Base-by-base conservation (phyloP, 2,329 filamentous ascomycete species). In the Fusarium sp. region DNA sequence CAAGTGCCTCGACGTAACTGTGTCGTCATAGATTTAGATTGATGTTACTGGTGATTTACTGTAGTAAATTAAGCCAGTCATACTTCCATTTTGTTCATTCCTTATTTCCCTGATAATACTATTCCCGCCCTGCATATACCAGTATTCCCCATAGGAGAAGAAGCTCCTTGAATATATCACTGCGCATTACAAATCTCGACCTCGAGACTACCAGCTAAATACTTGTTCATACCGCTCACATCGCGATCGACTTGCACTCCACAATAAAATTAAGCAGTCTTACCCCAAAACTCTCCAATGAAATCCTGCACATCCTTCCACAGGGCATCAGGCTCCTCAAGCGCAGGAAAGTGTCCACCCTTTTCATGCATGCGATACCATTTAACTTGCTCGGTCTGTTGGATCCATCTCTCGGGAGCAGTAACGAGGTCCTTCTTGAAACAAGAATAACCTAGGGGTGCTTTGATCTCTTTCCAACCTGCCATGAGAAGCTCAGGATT, bases 311-410 rank as follows among this genome's bases (percentile, higher is more conserved):
- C 31, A 16, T 70, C 67, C 2, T 47, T 59, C 67, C 56, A 70
- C 37, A 70, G 28, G 2, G 41, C 8, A 12, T 70, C 53, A 1
- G 67, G 67, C 26, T 57, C 44, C 23, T 70, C 67, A 15, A 70
- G 63, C 8, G 63, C 67, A 50, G 63, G 55, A 52, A 70, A 70
- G 28, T 70, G 67, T 2, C 67, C 67, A 6, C 67, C 67, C n/a
- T 45, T 46, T 1, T 28, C 63, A 16, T 66, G 62, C 42, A 66
- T 62, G 8, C 44, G 57, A 23, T 66, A 51, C 63, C 63, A 66
- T 10, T 54, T 66, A 1, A 66, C 31, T 18, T 66, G 62, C n/a
- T 56, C 26, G 2, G 63, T 51, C 15, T 50, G 23, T 6, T 28
- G n/a, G 3, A 66, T 62, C 62, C 63, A 66, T 4, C 41, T 66